Base-by-base conservation (phyloP, 805 yeast species). In the Candida ulmi region DNA sequence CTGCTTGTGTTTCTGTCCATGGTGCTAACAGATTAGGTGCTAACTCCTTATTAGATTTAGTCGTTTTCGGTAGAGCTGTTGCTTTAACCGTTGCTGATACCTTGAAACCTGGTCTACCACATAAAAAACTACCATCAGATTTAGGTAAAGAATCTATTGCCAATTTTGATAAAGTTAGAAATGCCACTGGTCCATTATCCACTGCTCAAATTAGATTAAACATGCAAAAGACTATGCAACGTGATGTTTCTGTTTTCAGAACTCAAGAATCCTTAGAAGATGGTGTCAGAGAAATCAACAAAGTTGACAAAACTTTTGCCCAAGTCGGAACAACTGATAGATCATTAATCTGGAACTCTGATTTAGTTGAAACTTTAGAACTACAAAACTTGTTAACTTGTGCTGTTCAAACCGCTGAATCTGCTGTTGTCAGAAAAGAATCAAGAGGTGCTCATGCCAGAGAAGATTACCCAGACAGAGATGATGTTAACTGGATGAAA, bases 21-120 rank as follows among this genome's bases (percentile, higher is more conserved):
- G 99, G 99, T 71, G 99, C 99, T 48, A 91, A 91, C 78, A 88
- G 99, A 76, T 76, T 91, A 54, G 99, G 99, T 67, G 99, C 99
- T 51, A 91, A 91, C 79, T 93, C 99, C 11, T 73, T 91, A 57
- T 79, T 91, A 58, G 99, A 91, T 69, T 73, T 91, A 65, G 99
- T 91, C 48, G 98, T 91, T 48, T 91, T 91, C 59, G 99, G 99
- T 60, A 87, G 99, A 74, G 98, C 98, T 51, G 98, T 91, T 36
- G 82, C 96, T 38, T 93, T 88, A 67, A 86, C 96, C 42, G 83
- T 91, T 61, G 72, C 83, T 48, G 96, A 87, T 60, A 71, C 80
- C 44, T 75, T 88, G 67, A 77, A 83, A 50, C 98, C 98, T 52
- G 93, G 93, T 53, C 70, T 80, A 51, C 96, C 97, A 47, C 88